Evolutionary conservation across 176 grass and related monocot species (phyloP), one percentile per base, ranked within the genome.

Genomic region (Aegilops umbellulata): DNA sequence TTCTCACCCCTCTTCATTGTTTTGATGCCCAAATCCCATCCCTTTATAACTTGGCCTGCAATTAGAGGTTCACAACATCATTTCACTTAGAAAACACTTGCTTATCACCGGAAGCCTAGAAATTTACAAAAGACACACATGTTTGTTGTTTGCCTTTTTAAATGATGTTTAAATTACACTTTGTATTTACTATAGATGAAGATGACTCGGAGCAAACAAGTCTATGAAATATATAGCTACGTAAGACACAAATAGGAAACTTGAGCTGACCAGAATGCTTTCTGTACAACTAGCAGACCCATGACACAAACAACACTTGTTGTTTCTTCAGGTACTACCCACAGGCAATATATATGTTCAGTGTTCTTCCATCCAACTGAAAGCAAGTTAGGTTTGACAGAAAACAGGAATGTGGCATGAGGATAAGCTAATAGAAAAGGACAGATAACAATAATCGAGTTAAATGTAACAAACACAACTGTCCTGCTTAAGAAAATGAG

Each of bases 1-100:
- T 94, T 97, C 67, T 97, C 94, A 3, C 94, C 94, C 78, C 92
- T 97, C 84, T 94, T 97, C 90, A 97, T 97, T 34, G 92, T 97
- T 84, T 97, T 94, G 46, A 94, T 92, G 65, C 95, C 95, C 86
- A 94, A 80, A 81, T 97, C 95, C 95, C 95, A 97, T 73, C 95
- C 94, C 57, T 97, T 97, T 80, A 97, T 94, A 63, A 94, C 95
- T 90, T 94, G 86, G 9, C 90, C 95, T 97, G 74, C 61, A 81
- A 86, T 44, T 15, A 84, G 39, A 53, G 42, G 55, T 63, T 61
- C 78, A 20, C 1, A 14, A 14, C 14, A 83, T 55, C 1, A 19
- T 34, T 81, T 42, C 16, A n/a, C 15, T 86, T 61, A 29, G 22
- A 71, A 87, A 44, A 58, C 7, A 71, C 2, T 71, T 15, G 14